Conservation (phyloP, 2,329 filamentous ascomycete genomes). For the Exophiala phaeomuriformis region DNA sequence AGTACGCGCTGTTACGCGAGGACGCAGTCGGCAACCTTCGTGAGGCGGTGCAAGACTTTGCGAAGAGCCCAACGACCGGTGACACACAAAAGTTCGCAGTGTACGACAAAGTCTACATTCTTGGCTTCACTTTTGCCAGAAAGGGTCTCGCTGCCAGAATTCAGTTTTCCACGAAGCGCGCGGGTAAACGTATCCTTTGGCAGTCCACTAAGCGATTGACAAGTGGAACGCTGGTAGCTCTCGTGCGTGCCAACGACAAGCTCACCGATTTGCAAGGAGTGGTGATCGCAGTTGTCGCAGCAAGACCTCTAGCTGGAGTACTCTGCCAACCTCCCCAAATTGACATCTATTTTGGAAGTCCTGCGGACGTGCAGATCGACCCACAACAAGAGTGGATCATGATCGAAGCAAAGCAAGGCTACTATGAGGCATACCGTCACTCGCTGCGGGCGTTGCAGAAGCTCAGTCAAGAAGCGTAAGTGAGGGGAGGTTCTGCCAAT, state of each 20-base stretch:
- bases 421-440: constrained; percentile 70
- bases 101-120: constrained; percentile 64
- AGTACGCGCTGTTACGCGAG: constrained; percentile 69
- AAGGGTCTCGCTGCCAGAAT: constrained; percentile 60
- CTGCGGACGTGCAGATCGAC: constrained; percentile 59
- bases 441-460: constrained; percentile 66
- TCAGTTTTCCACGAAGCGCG: constrained; percentile 61
- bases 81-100: constrained; percentile 56
- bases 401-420: constrained; percentile 66
- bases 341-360: constrained; percentile 63
- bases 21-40: constrained; percentile 65
- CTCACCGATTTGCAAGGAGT: constrained; percentile 54
- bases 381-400: constrained; percentile 65
- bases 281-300: constrained; percentile 64
- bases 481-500: neutral
- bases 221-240: constrained; percentile 48
- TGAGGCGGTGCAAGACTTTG: constrained; percentile 55
- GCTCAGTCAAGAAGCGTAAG: constrained; percentile 47
- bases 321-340: constrained; percentile 62
- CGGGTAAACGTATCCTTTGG: constrained; percentile 63
- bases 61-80: constrained; percentile 44
- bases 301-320: constrained; percentile 57
- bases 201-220: constrained; percentile 53
- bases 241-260: constrained; percentile 49
- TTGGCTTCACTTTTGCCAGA: constrained; percentile 56